Conservation (phyloP, 345 rosid genomes). For the Ceriops tagal region DNA sequence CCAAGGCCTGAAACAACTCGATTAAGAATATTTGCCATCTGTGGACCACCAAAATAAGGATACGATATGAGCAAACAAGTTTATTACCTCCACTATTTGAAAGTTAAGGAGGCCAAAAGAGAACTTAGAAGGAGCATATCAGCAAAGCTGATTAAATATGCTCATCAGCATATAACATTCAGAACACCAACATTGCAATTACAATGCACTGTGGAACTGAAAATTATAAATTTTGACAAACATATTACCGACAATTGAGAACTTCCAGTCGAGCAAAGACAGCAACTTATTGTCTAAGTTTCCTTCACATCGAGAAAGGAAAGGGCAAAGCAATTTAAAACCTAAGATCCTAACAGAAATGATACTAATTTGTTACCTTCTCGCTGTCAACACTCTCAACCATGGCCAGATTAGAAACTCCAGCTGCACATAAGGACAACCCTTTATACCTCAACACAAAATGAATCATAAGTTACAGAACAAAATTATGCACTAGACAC, state of each 20-base stretch:
- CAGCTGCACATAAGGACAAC: constrained; percentile 48
- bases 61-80: no score
- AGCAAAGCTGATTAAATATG: not conserved
- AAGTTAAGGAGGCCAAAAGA: not conserved
- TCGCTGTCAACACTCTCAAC: constrained; percentile 73
- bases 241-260: not conserved
- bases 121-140: not conserved
- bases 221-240: no score
- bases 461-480: not conserved
- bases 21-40: constrained; percentile 79
- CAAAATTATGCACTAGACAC: not conserved
- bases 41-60: constrained; percentile 15
- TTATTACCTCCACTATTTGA: not conserved
- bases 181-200: no score
- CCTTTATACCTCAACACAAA: not conserved
- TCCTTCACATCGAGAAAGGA: not conserved
- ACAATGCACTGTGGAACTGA: no score
- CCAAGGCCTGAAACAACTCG: constrained; percentile 65
- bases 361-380: constrained; percentile 46
- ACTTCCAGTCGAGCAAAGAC: not conserved
- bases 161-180: no score
- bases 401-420: constrained; percentile 71
- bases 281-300: not conserved
- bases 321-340: constrained; percentile 3
- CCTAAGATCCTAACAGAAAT: not conserved